phyloP scores from a whole-genome alignment of 1,139 yeast species.

The Pichia sp. region DNA sequence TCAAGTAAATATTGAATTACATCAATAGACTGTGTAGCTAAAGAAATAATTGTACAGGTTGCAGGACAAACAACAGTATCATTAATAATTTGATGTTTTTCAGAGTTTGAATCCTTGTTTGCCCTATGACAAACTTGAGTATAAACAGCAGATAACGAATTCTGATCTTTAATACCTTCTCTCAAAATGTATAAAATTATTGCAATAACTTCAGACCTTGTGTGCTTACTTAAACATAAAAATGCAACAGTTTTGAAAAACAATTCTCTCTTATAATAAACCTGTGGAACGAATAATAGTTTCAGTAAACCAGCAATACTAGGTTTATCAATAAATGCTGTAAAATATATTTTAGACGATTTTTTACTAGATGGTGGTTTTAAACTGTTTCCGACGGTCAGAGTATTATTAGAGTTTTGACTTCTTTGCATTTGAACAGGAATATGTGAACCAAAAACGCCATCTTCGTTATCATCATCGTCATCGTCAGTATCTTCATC shows the following conservation, averaged over 20 bases:
- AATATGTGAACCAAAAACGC: conserved; percentile 14
- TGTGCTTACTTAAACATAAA: conserved; percentile 71
- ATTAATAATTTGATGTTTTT: background rate
- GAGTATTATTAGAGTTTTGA: background rate
- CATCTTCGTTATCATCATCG: conserved; percentile 24
- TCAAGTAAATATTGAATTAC: conserved; percentile 68
- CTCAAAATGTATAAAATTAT: conserved; percentile 61
- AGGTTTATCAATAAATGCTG: conserved; percentile 66
- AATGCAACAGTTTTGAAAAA: conserved; percentile 63
- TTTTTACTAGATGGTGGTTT: conserved; percentile 16
- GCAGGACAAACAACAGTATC: conserved; percentile 33
- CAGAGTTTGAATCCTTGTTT: background rate
- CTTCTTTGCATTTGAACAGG: conserved; percentile 17
- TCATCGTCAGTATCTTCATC: conserved; percentile 29
- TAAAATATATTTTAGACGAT: conserved; percentile 39
- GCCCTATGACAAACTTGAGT: conserved; percentile 44
- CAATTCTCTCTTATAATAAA: conserved; percentile 56
- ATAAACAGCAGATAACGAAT: conserved; percentile 61
- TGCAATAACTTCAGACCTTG: conserved; percentile 71
- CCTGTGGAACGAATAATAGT: conserved; percentile 68
- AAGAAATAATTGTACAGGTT: conserved; percentile 60
- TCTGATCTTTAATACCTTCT: conserved; percentile 63
- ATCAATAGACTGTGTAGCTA: conserved; percentile 75
- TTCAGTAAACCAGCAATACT: conserved; percentile 74
- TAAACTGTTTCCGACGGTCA: background rate